phyloP scores from a whole-genome alignment of 208 protist genomes.

The Leishmania turanica region DNA sequence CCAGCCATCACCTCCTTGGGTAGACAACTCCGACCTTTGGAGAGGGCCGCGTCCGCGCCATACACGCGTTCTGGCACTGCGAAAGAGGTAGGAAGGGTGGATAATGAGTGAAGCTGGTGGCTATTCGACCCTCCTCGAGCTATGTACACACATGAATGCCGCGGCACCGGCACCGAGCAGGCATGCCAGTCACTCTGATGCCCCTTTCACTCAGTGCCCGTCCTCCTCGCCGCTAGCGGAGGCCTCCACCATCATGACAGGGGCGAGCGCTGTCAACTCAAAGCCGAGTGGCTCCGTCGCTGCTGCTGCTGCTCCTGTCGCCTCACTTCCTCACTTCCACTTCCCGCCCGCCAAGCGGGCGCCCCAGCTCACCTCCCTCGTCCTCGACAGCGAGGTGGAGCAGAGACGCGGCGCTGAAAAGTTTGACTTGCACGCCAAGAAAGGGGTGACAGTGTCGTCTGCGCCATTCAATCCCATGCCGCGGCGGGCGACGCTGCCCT shows the following conservation, averaged over 20 bases:
- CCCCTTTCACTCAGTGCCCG: not conserved
- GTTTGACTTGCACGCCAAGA: not conserved
- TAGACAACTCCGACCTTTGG: not conserved
- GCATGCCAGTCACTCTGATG: not conserved
- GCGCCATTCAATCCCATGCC: not conserved
- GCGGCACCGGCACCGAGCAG: not conserved
- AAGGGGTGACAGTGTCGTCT: not conserved
- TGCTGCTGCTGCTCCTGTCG: not conserved
- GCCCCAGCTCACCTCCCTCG: not conserved
- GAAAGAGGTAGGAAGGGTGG: not conserved
- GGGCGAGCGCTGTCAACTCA: not conserved
- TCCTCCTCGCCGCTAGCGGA: not conserved
- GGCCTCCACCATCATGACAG: not conserved
- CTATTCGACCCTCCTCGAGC: not conserved
- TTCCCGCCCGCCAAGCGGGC: too few species aligned
- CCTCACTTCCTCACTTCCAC: not conserved
- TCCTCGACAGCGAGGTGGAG: not conserved
- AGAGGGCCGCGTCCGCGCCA: not conserved
- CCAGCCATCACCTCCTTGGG: not conserved
- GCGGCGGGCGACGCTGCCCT: slow-evolving; percentile 11
- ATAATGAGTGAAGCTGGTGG: not conserved
- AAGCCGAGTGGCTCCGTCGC: not conserved
- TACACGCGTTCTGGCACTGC: not conserved
- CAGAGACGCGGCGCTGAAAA: not conserved
- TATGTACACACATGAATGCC: not conserved